These are phyloP conservation scores for Penicillium ucsense DNA, from an alignment of 495 filamentous ascomycete genomes.

Conservation along the genomic window DNA sequence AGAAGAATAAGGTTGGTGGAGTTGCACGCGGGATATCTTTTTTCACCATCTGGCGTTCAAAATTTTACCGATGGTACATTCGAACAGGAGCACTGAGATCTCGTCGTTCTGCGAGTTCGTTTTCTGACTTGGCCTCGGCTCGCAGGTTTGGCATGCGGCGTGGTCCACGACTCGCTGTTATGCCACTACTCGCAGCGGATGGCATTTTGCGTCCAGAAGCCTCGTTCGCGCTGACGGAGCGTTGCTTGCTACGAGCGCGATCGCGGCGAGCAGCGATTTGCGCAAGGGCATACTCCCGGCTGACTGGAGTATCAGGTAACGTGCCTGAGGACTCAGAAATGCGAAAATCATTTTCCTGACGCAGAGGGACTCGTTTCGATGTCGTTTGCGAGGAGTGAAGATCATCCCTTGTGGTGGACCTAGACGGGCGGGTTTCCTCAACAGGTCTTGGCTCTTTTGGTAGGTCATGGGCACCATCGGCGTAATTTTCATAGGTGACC, in stretches of 20 bases:
- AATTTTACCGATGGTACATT: slow-evolving; percentile 22
- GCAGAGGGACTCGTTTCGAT: slow-evolving; percentile 26
- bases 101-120: slow-evolving; percentile 23
- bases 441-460: not conserved
- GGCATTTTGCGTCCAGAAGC: slow-evolving; percentile 11
- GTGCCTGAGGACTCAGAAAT: slow-evolving; percentile 13
- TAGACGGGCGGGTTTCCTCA: slow-evolving; percentile 9
- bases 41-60: no score
- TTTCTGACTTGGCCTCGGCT: slow-evolving; percentile 19
- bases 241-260: slow-evolving; percentile 35
- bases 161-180: slow-evolving; percentile 19
- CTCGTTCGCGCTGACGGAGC: slow-evolving; percentile 35
- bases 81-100: slow-evolving; percentile 34
- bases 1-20: no score
- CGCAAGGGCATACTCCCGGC: slow-evolving; percentile 41
- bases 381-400: slow-evolving; percentile 12
- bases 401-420: slow-evolving; percentile 4
- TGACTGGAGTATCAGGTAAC: slow-evolving; percentile 34
- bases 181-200: slow-evolving; percentile 15
- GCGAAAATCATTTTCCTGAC: slow-evolving; percentile 15
- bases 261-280: slow-evolving; percentile 41
- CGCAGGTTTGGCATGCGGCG: slow-evolving; percentile 31
- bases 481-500: not conserved
- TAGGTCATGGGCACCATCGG: not conserved
- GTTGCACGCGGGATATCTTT: no score